Evolutionary conservation across 768 basidiomycete genomes (phyloP).

Genomic region (Suillus placidus): DNA sequence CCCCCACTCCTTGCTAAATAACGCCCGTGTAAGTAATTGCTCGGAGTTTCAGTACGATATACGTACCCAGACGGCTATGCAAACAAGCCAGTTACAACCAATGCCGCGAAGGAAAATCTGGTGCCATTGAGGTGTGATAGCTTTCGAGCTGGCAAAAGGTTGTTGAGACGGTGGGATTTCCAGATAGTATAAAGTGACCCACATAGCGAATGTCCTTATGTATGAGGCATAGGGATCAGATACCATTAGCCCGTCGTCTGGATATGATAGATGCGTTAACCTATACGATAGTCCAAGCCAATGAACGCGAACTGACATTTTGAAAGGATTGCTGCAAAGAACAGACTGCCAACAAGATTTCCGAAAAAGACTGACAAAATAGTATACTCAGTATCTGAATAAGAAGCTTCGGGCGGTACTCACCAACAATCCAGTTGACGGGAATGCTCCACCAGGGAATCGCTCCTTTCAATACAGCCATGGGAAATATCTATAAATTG

Average conservation of each 20-base stretch:
- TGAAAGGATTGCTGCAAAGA: slow-evolving; percentile 67
- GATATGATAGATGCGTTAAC: slow-evolving; percentile 2
- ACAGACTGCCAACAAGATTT: slow-evolving; percentile 68
- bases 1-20: slow-evolving; percentile 66
- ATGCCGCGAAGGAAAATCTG: slow-evolving; percentile 75
- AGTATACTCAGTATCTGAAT: slow-evolving; percentile 9
- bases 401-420: slow-evolving; percentile 10
- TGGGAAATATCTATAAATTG: slow-evolving; percentile 60
- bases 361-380: slow-evolving; percentile 60
- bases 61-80: slow-evolving; percentile 71
- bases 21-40: slow-evolving; percentile 5
- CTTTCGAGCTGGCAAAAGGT: slow-evolving; percentile 52
- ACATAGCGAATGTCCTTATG: slow-evolving; percentile 61
- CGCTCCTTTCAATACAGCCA: slow-evolving; percentile 61
- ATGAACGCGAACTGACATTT: slow-evolving; percentile 49
- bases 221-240: slow-evolving; percentile 58
- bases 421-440: slow-evolving; percentile 71
- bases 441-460: slow-evolving; percentile 73
- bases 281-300: neutral
- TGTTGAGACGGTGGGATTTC: neutral
- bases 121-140: slow-evolving; percentile 65
- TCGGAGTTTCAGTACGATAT: neutral
- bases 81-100: slow-evolving; percentile 79
- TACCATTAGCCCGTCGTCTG: slow-evolving; percentile 65
- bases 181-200: slow-evolving; percentile 25